Evolutionary conservation across 129 eudicot genomes (phyloP), one percentile per base, ranked within the genome.

Genomic region (Heracleum sosnowskyi): DNA sequence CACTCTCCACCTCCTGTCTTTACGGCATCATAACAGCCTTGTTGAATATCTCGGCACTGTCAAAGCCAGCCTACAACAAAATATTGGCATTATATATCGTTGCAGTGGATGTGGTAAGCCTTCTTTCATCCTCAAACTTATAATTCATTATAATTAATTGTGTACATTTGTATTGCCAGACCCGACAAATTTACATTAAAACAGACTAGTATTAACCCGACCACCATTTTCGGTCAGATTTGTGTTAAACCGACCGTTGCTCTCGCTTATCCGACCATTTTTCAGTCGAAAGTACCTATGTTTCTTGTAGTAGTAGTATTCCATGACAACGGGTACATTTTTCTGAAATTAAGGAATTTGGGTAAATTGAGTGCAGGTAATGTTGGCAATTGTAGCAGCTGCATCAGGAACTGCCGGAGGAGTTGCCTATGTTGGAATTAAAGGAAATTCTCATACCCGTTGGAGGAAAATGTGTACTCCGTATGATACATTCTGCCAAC

Each of bases 371-470:
- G 71, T 86, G 86, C 92, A 90, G 97, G 37, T 92, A 79, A 73
- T 90, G 80, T 73, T 92, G 77, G 97, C 96, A 40, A 88, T 90
- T 5, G 81, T 88, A 73, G 91, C 96, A 10, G 76, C 97, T 28
- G 93, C 96, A 74, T 85, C 88, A 15, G 96, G 93, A 75, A 60
- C 96, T 77, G 87, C 89, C 34, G 97, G 90, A 11, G 92, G 69
- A 28, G 96, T 92, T 1, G 96, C 80, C 13, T 92, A 92, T 82
- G 66, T 90, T 10, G 97, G 96, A 36, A 49, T 85, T 37, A 86
- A 84, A 81, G 97, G 97, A 35, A 87, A 88, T 78, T 78, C 89
- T 60, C 93, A 92, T 69, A 83, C 80, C 29, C 42, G 60, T 8
- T 92, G 93, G 91, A 35, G 15, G 66, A 88, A 92, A 77, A 74